Evolutionary conservation across 2,329 filamentous ascomycete genomes (phyloP).

Genomic region (Chrysoporthe puriensis): DNA sequence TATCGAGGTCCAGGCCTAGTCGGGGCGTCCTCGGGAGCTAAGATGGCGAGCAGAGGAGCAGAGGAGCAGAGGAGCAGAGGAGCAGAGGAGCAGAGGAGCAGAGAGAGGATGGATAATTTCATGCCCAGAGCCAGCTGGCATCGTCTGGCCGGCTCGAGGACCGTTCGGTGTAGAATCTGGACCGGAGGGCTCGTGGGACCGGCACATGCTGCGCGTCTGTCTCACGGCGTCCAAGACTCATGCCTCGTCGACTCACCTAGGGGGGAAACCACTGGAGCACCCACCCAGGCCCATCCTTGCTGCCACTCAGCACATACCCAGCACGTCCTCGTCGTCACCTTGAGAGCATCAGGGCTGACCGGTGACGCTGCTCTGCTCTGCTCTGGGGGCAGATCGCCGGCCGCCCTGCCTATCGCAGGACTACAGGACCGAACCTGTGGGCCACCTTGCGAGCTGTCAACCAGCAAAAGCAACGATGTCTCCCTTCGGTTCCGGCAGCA

Average conservation of each 20-base stretch:
- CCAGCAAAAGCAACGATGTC: not conserved
- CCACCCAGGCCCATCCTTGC: slow-evolving; percentile 20
- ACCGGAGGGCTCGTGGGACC: not conserved
- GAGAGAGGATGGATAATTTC: not conserved
- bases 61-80: not conserved
- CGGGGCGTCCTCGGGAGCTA: slow-evolving; percentile 15
- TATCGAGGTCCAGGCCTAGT: not conserved
- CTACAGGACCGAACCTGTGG: not conserved
- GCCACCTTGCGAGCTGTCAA: not conserved
- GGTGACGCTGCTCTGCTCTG: not conserved
- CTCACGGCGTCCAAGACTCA: slow-evolving; percentile 12
- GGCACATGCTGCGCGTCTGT: slow-evolving; percentile 6
- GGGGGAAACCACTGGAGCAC: not conserved
- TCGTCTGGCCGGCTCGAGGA: not conserved
- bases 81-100: not conserved
- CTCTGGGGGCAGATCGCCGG: no score
- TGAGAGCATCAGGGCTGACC: not conserved
- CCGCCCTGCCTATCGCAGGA: not conserved
- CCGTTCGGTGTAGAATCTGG: slow-evolving; percentile 5
- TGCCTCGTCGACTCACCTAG: slow-evolving; percentile 16
- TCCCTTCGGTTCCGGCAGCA: not conserved
- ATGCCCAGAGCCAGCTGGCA: not conserved
- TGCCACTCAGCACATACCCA: not conserved
- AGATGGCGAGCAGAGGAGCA: not conserved
- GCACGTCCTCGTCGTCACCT: not conserved